phyloP scores from a whole-genome alignment of 331 rosid species.

The Malus hybrid region DNA sequence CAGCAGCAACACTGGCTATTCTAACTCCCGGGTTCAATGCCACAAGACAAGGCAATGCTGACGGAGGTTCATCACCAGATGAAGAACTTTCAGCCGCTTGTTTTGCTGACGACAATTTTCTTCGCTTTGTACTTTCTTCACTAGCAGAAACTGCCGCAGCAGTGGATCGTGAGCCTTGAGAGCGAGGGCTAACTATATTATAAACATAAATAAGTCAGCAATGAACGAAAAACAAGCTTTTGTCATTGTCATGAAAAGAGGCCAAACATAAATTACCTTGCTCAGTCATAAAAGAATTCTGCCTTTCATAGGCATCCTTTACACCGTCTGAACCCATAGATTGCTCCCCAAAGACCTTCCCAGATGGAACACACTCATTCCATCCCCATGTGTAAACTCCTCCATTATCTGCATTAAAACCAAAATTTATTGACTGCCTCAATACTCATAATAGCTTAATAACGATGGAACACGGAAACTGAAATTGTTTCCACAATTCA shows the following conservation, averaged over 20 bases:
- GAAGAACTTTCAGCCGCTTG: conserved; percentile 72
- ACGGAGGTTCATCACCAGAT: conserved; percentile 63
- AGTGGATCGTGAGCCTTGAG: conserved; percentile 58
- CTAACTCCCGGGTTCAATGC: conserved; percentile 73
- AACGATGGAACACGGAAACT: background rate
- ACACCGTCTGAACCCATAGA: conserved; percentile 39
- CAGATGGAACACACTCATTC: conserved; percentile 51
- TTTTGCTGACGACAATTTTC: conserved; percentile 69
- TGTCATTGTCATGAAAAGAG: conserved; percentile 4
- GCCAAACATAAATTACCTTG: conserved; percentile 52
- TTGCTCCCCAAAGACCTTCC: conserved; percentile 64
- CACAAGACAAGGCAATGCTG: conserved; percentile 87
- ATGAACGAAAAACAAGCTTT: background rate
- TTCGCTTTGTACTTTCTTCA: conserved; percentile 78
- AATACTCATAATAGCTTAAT: background rate
- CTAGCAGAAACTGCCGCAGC: conserved; percentile 50
- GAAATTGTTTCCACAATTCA: background rate
- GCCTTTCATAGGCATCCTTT: conserved; percentile 54
- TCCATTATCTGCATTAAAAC: conserved; percentile 53
- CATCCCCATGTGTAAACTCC: conserved; percentile 76
- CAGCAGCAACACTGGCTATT: conserved; percentile 81
- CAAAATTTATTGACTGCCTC: background rate
- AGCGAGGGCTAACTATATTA: conserved; percentile 57
- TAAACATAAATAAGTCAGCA: conserved; percentile 28
- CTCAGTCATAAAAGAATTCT: conserved; percentile 49